These are phyloP conservation scores for Aspergillus ustus DNA, from an alignment of 2,329 filamentous ascomycete species.

Conservation along the genomic window DNA sequence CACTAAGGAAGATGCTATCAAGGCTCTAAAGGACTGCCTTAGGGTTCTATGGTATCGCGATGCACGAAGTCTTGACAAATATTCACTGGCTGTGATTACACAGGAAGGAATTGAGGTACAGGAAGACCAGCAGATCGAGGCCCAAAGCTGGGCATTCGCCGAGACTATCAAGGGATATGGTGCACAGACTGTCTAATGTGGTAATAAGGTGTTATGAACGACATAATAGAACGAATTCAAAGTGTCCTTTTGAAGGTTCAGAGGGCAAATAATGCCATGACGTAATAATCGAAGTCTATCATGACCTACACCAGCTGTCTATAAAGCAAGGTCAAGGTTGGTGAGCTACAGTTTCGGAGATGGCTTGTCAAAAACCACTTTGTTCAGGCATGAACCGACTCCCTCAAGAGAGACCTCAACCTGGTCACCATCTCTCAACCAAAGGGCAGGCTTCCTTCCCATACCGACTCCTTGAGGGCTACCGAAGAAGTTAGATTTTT, in stretches of 20 bases:
- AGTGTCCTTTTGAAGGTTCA: background rate
- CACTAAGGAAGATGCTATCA: slow-evolving; percentile 76
- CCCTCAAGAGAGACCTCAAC: slow-evolving; percentile 71
- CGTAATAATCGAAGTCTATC: background rate
- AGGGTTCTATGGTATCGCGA: slow-evolving; percentile 98
- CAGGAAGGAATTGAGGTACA: slow-evolving; percentile 85
- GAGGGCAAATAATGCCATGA: background rate
- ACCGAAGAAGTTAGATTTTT: slow-evolving; percentile 13
- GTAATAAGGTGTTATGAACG: slow-evolving; percentile 7
- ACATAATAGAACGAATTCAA: slow-evolving; percentile 35
- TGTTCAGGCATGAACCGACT: slow-evolving; percentile 62
- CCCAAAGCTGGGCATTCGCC: slow-evolving; percentile 98
- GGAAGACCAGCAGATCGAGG: slow-evolving; percentile 85
- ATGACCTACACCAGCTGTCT: background rate
- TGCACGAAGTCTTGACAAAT: slow-evolving; percentile 86
- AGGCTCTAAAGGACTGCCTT: slow-evolving; percentile 89
- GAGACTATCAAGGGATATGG: slow-evolving; percentile 95
- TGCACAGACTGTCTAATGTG: slow-evolving; percentile 65
- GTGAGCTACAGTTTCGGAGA: slow-evolving; percentile 40
- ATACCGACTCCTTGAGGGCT: slow-evolving; percentile 73
- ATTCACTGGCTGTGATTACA: slow-evolving; percentile 88
- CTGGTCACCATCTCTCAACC: slow-evolving; percentile 71
- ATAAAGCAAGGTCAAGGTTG: background rate
- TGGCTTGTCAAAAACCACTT: slow-evolving; percentile 48
- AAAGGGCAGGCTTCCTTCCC: slow-evolving; percentile 68